These are phyloP conservation scores for Ceriops zippeliana DNA, from an alignment of 345 rosid genomes.

Conservation along the genomic window DNA sequence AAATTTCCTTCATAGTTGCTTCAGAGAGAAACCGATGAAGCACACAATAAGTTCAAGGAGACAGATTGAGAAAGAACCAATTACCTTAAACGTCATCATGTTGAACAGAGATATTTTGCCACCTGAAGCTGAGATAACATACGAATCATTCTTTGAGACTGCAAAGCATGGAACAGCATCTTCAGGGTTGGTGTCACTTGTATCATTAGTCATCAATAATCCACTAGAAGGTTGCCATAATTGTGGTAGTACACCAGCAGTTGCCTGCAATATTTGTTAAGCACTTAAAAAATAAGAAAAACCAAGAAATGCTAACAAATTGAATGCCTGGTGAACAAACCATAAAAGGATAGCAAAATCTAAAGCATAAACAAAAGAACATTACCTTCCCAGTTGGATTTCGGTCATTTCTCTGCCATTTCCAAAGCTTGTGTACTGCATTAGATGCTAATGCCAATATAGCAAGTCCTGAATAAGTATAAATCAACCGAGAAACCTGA, in stretches of 20 bases:
- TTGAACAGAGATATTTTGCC: conserved; percentile 83
- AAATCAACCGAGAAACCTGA: conserved; percentile 53
- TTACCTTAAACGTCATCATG: conserved; percentile 86
- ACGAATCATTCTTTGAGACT: conserved; percentile 83
- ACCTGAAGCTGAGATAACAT: conserved; percentile 86
- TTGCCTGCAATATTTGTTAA: conserved; percentile 46
- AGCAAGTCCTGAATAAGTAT: conserved; percentile 57
- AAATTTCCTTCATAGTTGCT: neutral
- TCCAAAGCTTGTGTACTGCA: conserved; percentile 71
- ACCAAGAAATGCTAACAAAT: too few relatives aligned
- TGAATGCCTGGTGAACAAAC: too few relatives aligned
- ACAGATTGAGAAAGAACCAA: neutral
- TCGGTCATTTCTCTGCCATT: conserved; percentile 59
- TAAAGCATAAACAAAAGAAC: too few relatives aligned
- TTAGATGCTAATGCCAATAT: conserved; percentile 52
- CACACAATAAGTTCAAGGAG: neutral
- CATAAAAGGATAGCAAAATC: too few relatives aligned
- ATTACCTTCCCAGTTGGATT: conserved; percentile 53
- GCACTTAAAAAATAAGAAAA: neutral
- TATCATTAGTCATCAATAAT: conserved; percentile 69
- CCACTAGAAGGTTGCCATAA: conserved; percentile 85
- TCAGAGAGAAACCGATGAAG: neutral
- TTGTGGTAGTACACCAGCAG: conserved; percentile 54
- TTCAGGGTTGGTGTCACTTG: conserved; percentile 51
- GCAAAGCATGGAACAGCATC: conserved; percentile 82